Evolutionary conservation across 75 land plant species (phyloP).

Genomic region (Ceratopteris richardii): DNA sequence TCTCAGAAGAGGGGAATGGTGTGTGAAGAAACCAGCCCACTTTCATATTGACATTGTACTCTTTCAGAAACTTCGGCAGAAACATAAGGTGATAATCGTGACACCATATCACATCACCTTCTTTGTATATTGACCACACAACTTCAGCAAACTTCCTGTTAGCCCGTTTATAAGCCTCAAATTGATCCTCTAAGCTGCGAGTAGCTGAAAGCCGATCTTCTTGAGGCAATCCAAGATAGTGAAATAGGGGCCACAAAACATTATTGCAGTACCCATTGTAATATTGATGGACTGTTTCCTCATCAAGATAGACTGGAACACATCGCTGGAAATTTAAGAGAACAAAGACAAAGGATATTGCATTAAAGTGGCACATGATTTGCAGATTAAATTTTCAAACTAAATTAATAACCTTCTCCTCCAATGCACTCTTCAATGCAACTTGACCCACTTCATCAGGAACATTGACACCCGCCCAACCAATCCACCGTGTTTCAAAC

Average conservation of each 20-base stretch:
- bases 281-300: conserved; percentile 48
- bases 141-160: conserved; percentile 43
- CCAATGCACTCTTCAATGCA: conserved; percentile 22
- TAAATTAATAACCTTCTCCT: conserved; percentile 12
- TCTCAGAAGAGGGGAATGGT: conserved; percentile 51
- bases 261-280: conserved; percentile 61
- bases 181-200: conserved; percentile 43
- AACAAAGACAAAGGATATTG: neutral
- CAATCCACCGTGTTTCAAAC: conserved; percentile 32
- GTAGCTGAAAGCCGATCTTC: conserved; percentile 54
- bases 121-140: conserved; percentile 20
- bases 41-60: conserved; percentile 31
- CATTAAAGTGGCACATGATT: neutral
- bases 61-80: conserved; percentile 42
- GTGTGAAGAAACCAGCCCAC: conserved; percentile 55
- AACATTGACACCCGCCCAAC: conserved; percentile 37
- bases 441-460: conserved; percentile 19
- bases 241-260: conserved; percentile 53
- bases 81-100: conserved; percentile 56
- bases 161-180: conserved; percentile 41
- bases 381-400: neutral
- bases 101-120: conserved; percentile 53
- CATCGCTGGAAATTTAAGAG: conserved; percentile 23
- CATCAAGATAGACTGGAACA: conserved; percentile 46
- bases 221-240: conserved; percentile 49